These are phyloP conservation scores for Symmetrospora coprosmae DNA, from an alignment of 768 basidiomycete genomes.

Conservation along the genomic window DNA sequence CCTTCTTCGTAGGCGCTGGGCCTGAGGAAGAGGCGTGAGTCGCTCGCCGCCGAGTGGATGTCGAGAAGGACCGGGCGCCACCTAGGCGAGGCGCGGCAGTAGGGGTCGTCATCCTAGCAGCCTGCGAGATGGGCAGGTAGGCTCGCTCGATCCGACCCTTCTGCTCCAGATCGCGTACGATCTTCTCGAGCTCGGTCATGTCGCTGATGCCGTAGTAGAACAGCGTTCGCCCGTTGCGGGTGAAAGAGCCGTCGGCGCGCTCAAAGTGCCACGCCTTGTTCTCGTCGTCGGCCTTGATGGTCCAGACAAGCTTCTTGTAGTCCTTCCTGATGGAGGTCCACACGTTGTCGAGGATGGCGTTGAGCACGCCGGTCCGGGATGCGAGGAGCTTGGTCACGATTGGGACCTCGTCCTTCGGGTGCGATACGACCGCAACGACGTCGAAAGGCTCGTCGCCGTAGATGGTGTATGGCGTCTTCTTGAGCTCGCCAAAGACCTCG, in stretches of 20 bases:
- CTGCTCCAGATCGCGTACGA: slow-evolving; percentile 49
- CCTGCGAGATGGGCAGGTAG: slow-evolving; percentile 51
- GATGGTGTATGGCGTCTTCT: slow-evolving; percentile 67
- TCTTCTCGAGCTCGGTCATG: slow-evolving; percentile 74
- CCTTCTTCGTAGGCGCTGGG: slow-evolving; percentile 51
- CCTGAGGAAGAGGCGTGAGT: slow-evolving; percentile 35
- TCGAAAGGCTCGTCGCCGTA: slow-evolving; percentile 98
- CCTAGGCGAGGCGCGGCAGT: slow-evolving; percentile 49
- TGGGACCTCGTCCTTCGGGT: slow-evolving; percentile 73
- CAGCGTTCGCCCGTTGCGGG: slow-evolving; percentile 75
- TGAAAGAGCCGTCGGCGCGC: slow-evolving; percentile 93
- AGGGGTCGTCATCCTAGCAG: slow-evolving; percentile 21
- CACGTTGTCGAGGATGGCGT: slow-evolving; percentile 92
- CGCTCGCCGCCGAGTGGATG: slow-evolving; percentile 40
- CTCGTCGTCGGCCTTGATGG: slow-evolving; percentile 88
- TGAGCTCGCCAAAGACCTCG: slow-evolving; percentile 66
- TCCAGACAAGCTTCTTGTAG: slow-evolving; percentile 89
- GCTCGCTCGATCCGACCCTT: slow-evolving; percentile 73
- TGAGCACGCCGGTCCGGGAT: slow-evolving; percentile 73
- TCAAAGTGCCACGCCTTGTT: slow-evolving; percentile 98
- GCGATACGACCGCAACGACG: slow-evolving; percentile 81
- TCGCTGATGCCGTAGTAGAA: slow-evolving; percentile 97
- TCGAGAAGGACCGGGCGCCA: slow-evolving; percentile 36
- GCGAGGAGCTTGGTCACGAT: slow-evolving; percentile 85
- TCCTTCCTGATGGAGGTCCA: slow-evolving; percentile 94